Conservation (phyloP, 345 rosid genomes). For the Populus tremula region DNA sequence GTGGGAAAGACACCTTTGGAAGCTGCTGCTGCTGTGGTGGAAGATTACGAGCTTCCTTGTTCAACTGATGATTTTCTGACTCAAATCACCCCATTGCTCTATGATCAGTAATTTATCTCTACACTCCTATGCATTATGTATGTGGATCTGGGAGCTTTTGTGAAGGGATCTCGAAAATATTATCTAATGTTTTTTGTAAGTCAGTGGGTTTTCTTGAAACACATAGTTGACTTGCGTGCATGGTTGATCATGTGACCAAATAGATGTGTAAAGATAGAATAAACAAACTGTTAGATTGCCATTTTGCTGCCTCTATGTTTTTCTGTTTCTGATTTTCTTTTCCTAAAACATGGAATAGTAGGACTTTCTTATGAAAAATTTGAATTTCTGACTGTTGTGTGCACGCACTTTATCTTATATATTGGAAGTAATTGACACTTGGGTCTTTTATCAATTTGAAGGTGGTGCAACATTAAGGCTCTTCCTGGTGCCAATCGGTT, state of each 20-base stretch:
- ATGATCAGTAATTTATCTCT: slow-evolving; percentile 41
- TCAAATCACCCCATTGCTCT: slow-evolving; percentile 58
- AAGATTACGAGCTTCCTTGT: slow-evolving; percentile 83
- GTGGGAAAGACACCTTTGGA: slow-evolving; percentile 74
- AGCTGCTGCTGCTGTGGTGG: slow-evolving; percentile 72
- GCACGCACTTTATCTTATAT: not conserved
- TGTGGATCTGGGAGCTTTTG: not conserved
- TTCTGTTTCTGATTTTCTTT: not conserved
- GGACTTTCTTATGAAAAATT: not conserved
- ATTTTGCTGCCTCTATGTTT: not conserved
- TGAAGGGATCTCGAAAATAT: not conserved
- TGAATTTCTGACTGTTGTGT: not conserved
- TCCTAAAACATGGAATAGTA: not conserved
- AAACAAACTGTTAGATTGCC: not conserved
- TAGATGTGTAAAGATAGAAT: not conserved
- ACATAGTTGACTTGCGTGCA: not conserved
- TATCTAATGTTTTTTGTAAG: not conserved
- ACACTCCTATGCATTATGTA: not conserved
- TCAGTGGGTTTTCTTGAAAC: not conserved
- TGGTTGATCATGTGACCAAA: not conserved
- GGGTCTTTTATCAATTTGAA: slow-evolving; percentile 21
- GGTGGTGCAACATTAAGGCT: slow-evolving; percentile 65
- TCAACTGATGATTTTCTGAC: slow-evolving; percentile 57
- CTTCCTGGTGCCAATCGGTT: slow-evolving; percentile 85
- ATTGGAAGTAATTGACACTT: not conserved